Base-by-base conservation (phyloP, 306 rosid species). In the Fragaria iinumae region DNA sequence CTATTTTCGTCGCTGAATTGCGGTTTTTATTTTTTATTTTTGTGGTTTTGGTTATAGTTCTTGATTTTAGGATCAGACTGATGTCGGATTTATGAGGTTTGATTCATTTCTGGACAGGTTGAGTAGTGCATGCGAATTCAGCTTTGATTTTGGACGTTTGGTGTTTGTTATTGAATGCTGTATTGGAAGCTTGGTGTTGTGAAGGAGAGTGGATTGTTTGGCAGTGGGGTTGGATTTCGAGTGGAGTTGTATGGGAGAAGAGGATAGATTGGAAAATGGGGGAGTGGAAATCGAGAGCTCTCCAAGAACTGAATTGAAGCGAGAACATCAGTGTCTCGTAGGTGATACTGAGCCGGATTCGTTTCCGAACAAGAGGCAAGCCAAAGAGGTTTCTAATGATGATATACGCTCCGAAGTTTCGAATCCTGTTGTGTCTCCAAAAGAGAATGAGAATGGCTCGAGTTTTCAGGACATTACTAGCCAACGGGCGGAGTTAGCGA, bases 391-490 rank as follows among this genome's bases (percentile, higher is more conserved):
- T 74, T 95, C 98, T 0, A 87, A 85, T 27, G 99, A 95, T 20
- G 99, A 95, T 52, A 81, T 95, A 49, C 89, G 90, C 50, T 95
- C 99, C 1, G 99, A 95, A 76, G 99, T 95, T 73, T 79, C 90
- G 2, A 95, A 92, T 74, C 99, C 99, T 0, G 80, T 83, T 6
- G 76, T 75, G 74, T 90, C 88, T 72, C 83, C 92, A 2, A 84
- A 86, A 45, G 96, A 86, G 55, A 90, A 94, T 49, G 96, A 86
- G 55, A 90, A 94, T 44, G 80, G 81, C 14, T 83, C 81, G 21
- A 64, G 80, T 47, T 91, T 83, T 67, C 97, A 88, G 34, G 97
- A 95, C 76, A 87, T 95, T 67, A 90, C 91, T 74, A 92, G 99
- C 88, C 96, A 89, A 65, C 91, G 91, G 0, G 81, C 67, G 11